Conservation (phyloP, 768 basidiomycete species). For the Termitomyces sp. region DNA sequence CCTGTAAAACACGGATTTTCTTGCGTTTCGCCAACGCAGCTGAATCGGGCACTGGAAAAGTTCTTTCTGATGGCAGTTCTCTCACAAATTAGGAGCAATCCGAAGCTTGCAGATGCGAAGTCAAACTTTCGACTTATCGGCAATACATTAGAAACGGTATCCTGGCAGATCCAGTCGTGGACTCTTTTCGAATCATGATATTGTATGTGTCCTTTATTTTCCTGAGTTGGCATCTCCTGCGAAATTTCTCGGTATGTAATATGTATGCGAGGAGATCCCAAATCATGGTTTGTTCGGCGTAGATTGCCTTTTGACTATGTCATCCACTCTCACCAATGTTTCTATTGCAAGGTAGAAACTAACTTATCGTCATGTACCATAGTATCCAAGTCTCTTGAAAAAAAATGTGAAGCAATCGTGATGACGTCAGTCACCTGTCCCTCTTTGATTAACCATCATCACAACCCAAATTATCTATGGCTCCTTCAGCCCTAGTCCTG, state of each 20-base stretch:
- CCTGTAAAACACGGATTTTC: no score
- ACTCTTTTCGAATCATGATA: background rate
- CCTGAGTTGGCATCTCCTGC: no score
- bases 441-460: background rate
- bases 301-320: background rate
- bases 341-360: background rate
- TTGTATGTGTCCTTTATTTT: no score
- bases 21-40: no score
- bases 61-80: background rate
- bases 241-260: background rate
- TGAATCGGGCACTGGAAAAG: background rate
- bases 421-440: background rate
- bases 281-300: background rate
- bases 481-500: slow-evolving; percentile 58
- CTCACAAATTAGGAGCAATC: background rate
- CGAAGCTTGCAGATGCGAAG: no score
- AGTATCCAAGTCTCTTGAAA: no score
- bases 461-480: slow-evolving; percentile 19
- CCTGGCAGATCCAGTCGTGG: background rate
- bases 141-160: no score
- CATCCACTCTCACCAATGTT: background rate
- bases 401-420: background rate
- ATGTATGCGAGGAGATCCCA: background rate
- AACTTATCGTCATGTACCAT: background rate
- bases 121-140: no score